These are phyloP conservation scores for Pilaira anomala DNA, from an alignment of 192 early-diverging fungal species.

Conservation along the genomic window DNA sequence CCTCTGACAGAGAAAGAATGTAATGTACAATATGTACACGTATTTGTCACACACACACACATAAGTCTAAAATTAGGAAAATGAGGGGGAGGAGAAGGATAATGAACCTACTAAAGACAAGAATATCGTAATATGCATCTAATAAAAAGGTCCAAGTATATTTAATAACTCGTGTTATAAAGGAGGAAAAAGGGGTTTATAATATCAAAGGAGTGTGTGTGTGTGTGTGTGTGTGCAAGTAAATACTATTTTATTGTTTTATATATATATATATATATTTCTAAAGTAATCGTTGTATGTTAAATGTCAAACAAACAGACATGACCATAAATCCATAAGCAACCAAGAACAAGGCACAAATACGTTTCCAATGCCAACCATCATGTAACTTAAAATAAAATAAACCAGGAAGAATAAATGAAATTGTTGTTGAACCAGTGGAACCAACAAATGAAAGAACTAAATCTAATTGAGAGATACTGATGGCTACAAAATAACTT, in stretches of 20 bases:
- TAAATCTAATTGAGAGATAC: conserved; percentile 72
- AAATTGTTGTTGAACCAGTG: conserved; percentile 92
- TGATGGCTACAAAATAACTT: conserved; percentile 70
- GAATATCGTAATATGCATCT: too few relatives aligned
- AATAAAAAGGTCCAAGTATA: too few relatives aligned
- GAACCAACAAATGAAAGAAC: conserved; percentile 92
- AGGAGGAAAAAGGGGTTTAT: not conserved
- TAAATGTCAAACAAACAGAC: conserved; percentile 68
- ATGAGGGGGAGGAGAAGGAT: too few relatives aligned
- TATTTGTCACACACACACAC: too few relatives aligned
- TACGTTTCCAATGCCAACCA: conserved; percentile 63
- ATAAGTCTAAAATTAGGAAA: too few relatives aligned
- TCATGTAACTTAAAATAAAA: conserved; percentile 86
- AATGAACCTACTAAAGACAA: too few relatives aligned
- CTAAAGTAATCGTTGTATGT: conserved; percentile 39
- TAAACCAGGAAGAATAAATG: conserved; percentile 93
- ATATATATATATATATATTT: not conserved
- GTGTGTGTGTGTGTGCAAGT: too few relatives aligned
- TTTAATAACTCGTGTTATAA: not conserved
- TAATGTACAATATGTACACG: too few relatives aligned
- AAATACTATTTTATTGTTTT: too few relatives aligned
- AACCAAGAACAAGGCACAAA: conserved; percentile 58
- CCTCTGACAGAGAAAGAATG: too few relatives aligned
- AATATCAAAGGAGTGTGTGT: not conserved
- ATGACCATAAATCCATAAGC: conserved; percentile 76